These are phyloP conservation scores for Cerrena zonata DNA, from an alignment of 1,284 basidiomycete genomes.

Conservation along the genomic window DNA sequence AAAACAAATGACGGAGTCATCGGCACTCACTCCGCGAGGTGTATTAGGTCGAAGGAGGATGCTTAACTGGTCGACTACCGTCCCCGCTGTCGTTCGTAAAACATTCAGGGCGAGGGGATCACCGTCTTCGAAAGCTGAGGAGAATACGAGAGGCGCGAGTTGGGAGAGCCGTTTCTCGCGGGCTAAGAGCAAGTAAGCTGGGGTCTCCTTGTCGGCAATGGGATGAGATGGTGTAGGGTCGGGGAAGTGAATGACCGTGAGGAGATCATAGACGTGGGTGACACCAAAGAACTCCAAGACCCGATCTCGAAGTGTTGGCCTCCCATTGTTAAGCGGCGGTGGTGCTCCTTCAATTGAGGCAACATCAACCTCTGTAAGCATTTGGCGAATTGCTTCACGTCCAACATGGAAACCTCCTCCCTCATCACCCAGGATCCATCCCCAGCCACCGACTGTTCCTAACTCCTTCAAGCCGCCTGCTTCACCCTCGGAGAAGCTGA, in stretches of 20 bases:
- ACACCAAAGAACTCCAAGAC: slow-evolving; percentile 55
- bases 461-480: slow-evolving; percentile 44
- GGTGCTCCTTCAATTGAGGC: slow-evolving; percentile 38
- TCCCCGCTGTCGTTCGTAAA: slow-evolving; percentile 44
- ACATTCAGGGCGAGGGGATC: slow-evolving; percentile 58
- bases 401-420: slow-evolving; percentile 74
- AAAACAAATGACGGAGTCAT: slow-evolving; percentile 59
- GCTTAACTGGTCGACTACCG: slow-evolving; percentile 58
- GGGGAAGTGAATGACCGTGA: slow-evolving; percentile 54
- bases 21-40: slow-evolving; percentile 43
- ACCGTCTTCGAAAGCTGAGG: slow-evolving; percentile 57
- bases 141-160: slow-evolving; percentile 67
- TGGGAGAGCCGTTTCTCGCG: slow-evolving; percentile 71
- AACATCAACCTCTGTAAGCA: slow-evolving; percentile 52
- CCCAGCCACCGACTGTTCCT: slow-evolving; percentile 72
- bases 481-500: slow-evolving; percentile 48
- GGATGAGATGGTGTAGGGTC: slow-evolving; percentile 39
- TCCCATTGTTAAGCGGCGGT: slow-evolving; percentile 9
- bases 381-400: slow-evolving; percentile 61
- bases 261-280: slow-evolving; percentile 51
- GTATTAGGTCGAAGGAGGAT: slow-evolving; percentile 43
- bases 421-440: slow-evolving; percentile 78
- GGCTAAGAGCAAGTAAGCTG: slow-evolving; percentile 34
- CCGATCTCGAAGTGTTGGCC: slow-evolving; percentile 23
- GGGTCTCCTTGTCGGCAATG: slow-evolving; percentile 32